phyloP scores from a whole-genome alignment of 129 eudicot species.

The Ambrosia artemisiifolia region DNA sequence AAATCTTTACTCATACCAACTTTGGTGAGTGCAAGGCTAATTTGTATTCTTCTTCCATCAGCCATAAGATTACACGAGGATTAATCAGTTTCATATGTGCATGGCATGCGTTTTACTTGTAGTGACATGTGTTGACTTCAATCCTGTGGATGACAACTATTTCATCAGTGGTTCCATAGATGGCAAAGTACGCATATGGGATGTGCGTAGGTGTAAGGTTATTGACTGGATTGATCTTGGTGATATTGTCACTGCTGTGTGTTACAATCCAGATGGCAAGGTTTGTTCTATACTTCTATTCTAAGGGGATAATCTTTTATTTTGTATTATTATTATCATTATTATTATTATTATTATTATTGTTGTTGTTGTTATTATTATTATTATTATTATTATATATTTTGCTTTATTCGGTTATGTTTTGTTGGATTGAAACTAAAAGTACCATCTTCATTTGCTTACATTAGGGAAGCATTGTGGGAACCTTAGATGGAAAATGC shows the following conservation, averaged over 20 bases:
- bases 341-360: too few species aligned
- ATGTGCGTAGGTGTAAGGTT: constrained; percentile 40
- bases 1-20: constrained; percentile 60
- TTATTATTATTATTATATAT: too few species aligned
- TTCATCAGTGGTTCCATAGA: constrained; percentile 66
- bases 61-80: background rate
- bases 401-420: background rate
- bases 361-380: too few species aligned
- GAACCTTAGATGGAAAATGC: constrained; percentile 78
- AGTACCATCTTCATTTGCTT: constrained; percentile 11
- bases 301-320: background rate
- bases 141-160: constrained; percentile 47
- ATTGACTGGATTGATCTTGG: constrained; percentile 51
- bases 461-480: constrained; percentile 76
- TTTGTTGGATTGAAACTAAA: background rate
- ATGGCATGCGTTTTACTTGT: constrained; percentile 9
- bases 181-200: constrained; percentile 62
- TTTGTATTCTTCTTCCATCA: background rate
- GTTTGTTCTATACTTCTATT: constrained; percentile 31
- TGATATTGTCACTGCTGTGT: constrained; percentile 58
- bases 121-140: constrained; percentile 87
- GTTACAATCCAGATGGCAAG: constrained; percentile 64
- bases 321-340: background rate
- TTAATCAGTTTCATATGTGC: background rate
- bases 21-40: constrained; percentile 47